phyloP scores from a whole-genome alignment of 805 yeast genomes.

The Yarrowia hollandica region DNA sequence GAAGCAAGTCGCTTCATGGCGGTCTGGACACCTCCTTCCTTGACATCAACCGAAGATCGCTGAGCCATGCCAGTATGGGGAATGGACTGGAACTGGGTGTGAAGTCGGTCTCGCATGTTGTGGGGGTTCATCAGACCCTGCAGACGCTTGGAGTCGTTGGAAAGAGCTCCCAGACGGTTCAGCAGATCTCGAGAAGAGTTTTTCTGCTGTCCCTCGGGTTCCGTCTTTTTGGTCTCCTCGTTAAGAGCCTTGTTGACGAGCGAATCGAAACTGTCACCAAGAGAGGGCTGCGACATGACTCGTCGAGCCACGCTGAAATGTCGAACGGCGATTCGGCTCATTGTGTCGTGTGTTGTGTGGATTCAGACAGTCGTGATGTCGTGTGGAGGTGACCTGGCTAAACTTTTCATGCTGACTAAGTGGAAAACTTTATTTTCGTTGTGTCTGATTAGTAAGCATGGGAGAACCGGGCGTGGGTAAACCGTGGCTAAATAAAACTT shows the following conservation, averaged over 20 bases:
- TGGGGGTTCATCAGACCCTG: slow-evolving; percentile 25
- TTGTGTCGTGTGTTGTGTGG: background rate
- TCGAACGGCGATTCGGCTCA: slow-evolving; percentile 23
- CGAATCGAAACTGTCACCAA: slow-evolving; percentile 16
- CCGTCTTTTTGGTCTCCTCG: slow-evolving; percentile 17
- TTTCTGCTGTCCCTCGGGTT: background rate
- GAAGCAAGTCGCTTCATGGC: slow-evolving; percentile 12
- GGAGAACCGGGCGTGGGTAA: too few species aligned
- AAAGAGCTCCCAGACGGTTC: slow-evolving; percentile 23
- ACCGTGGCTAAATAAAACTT: too few species aligned
- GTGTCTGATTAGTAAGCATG: too few species aligned
- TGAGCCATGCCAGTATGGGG: slow-evolving; percentile 24
- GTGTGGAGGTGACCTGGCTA: slow-evolving; percentile 7
- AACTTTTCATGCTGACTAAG: slow-evolving; percentile 11
- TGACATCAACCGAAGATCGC: slow-evolving; percentile 24
- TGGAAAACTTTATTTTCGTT: too few species aligned
- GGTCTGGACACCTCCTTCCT: slow-evolving; percentile 11
- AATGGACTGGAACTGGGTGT: slow-evolving; percentile 25
- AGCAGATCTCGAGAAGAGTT: slow-evolving; percentile 25
- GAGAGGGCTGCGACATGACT: slow-evolving; percentile 20
- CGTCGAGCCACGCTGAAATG: slow-evolving; percentile 25
- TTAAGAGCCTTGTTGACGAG: slow-evolving; percentile 20
- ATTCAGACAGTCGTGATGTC: background rate
- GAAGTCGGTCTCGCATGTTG: slow-evolving; percentile 12
- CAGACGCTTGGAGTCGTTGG: slow-evolving; percentile 28